phyloP scores from a whole-genome alignment of 805 yeast species.

The Suhomyces vadensis region DNA sequence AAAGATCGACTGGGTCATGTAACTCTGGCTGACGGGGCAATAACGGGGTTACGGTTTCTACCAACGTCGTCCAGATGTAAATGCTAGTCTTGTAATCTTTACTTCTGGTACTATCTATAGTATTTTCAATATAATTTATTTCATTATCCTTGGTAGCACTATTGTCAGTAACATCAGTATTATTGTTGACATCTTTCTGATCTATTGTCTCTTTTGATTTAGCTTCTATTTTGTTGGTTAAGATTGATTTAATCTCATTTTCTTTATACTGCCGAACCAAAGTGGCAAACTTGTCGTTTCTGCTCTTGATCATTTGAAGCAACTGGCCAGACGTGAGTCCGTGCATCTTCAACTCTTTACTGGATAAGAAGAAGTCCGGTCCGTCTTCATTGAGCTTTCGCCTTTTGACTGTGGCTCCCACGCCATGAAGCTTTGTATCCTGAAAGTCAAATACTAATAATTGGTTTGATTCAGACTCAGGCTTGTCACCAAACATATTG shows the following conservation, averaged over 20 bases:
- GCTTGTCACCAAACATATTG: slow-evolving; percentile 51
- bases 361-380: slow-evolving; percentile 27
- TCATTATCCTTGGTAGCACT: neutral
- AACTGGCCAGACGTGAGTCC: slow-evolving; percentile 57
- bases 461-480: slow-evolving; percentile 46
- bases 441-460: slow-evolving; percentile 73
- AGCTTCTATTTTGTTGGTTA: too few species aligned
- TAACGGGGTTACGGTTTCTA: slow-evolving; percentile 29
- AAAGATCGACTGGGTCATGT: slow-evolving; percentile 59
- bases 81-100: too few species aligned
- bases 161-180: too few species aligned
- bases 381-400: slow-evolving; percentile 19
- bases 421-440: slow-evolving; percentile 61
- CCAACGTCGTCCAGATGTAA: slow-evolving; percentile 35
- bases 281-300: slow-evolving; percentile 52
- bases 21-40: slow-evolving; percentile 53
- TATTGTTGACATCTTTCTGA: too few species aligned
- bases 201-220: too few species aligned
- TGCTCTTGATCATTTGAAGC: slow-evolving; percentile 56
- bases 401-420: slow-evolving; percentile 34
- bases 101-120: too few species aligned
- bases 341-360: slow-evolving; percentile 49
- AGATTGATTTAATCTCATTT: slow-evolving; percentile 14
- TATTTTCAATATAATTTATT: too few species aligned
- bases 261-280: slow-evolving; percentile 25